Conservation (phyloP, 2,329 filamentous ascomycete species). For the Colletotrichum sp. region DNA sequence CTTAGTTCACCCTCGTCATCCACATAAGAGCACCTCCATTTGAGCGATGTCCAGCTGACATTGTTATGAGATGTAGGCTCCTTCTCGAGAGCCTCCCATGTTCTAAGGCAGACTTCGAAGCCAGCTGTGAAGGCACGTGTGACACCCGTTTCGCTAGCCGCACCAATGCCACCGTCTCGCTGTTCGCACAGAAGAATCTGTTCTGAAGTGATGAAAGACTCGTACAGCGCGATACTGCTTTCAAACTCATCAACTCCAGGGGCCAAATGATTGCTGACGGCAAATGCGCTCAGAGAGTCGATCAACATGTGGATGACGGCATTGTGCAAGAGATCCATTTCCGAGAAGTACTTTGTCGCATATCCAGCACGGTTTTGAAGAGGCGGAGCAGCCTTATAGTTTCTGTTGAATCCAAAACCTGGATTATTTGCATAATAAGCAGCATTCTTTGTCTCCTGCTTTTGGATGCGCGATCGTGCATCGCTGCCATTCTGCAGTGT, state of each 20-base stretch:
- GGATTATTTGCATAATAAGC: not conserved
- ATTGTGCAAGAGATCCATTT: not conserved
- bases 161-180: not conserved
- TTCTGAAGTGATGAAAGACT: not conserved
- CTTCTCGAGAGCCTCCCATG: not conserved
- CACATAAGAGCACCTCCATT: not conserved
- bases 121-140: not conserved
- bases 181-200: not conserved
- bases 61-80: accelerated
- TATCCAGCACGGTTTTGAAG: too few species aligned
- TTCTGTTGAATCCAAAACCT: not conserved
- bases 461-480: not conserved
- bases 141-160: not conserved
- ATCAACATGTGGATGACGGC: not conserved
- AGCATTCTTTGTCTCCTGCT: not conserved
- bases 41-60: not conserved
- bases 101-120: not conserved
- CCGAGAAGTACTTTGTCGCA: not conserved
- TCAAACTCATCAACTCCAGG: not conserved
- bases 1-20: not conserved
- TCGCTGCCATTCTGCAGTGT: not conserved
- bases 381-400: too few species aligned
- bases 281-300: not conserved
- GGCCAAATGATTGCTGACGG: not conserved
- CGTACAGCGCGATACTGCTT: not conserved